Evolutionary conservation across 306 rosid species (phyloP), one percentile per base, ranked within the genome.

Genomic region (Clitoria ternatea): DNA sequence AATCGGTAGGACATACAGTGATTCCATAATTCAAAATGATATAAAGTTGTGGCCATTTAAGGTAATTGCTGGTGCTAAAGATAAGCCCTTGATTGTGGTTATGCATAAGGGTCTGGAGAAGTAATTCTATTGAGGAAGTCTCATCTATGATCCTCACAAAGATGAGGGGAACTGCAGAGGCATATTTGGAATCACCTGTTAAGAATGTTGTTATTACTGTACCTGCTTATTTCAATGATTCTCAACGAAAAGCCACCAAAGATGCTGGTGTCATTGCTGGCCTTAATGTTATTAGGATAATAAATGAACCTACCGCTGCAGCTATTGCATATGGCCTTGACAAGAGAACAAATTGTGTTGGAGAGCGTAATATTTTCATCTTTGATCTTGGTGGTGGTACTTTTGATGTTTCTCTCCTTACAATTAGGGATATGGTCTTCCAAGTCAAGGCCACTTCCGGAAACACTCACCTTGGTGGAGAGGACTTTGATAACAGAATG

Each of bases 181-280:
- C 9, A 1, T 61, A 18, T 15, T 13, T 77, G 6, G 52, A 13
- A n/a, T 12, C 49, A 1, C 1, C 75, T 0, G 79, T 85, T 1
- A 83, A 78, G 73, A 83, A 85, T 33, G 92, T 82, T 0, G 86
- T 83, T 9, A 68, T 88, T 10, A 85, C 88, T 0, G 92, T 85
- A 6, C 90, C 92, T 0, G 90, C 90, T 2, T 85, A 83, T 67
- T 87, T 87, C 73, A 87, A 80, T 4, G 88, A 85, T 57, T 80
- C 90, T 1, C 84, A 83, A 8, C 71, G 79, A 0, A 6, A 39
- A 35, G 74, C 82, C 2, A 83, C 84, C 0, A 79, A 22, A 26
- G 72, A 62, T 36, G 77, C 82, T 0, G 84, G 77, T 4, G 14
- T 35, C 0, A 80, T 80, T n/a, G 79, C 75, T 13, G 84, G 87